Percentiles rank a stretch among this genome's conserved stretches.
phyloP scores from a whole-genome alignment of 2,329 filamentous ascomycete genomes.

The Berkeleyomyces rouxiae region DNA sequence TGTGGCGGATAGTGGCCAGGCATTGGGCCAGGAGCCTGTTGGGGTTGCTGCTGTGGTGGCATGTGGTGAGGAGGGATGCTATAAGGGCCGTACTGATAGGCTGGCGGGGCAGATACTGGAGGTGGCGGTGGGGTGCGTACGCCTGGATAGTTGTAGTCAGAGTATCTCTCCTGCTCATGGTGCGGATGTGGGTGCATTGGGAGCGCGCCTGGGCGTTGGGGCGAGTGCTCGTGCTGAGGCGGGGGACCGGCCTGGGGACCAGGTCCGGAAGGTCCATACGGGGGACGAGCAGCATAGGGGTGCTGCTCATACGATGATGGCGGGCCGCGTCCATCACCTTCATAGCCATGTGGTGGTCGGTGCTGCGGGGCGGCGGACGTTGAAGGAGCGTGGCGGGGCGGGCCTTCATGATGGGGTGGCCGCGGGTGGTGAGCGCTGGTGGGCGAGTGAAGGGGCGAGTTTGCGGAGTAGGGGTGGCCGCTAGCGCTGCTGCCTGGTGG shows the following conservation, averaged over 20 bases:
- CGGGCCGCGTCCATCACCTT: not conserved
- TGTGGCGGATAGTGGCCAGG: not conserved
- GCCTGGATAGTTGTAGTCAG: not conserved
- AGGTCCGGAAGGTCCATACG: not conserved
- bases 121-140: not conserved
- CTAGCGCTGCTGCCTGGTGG: not conserved
- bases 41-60: not conserved
- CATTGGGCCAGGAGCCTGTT: not conserved
- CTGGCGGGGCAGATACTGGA: not conserved
- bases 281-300: not conserved
- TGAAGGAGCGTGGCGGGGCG: not conserved
- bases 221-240: not conserved
- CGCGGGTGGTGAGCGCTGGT: not conserved
- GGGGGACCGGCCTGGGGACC: not conserved
- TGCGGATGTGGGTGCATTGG: not conserved
- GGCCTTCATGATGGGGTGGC: not conserved
- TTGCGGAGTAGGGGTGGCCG: not conserved
- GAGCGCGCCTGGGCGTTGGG: not conserved
- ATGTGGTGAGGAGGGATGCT: not conserved
- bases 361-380: not conserved
- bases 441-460: not conserved
- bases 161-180: not conserved
- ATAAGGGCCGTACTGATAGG: not conserved
- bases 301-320: not conserved
- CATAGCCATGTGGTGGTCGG: not conserved